These are phyloP conservation scores for Melaleuca quinquenervia DNA, from an alignment of 345 rosid species.

Conservation along the genomic window DNA sequence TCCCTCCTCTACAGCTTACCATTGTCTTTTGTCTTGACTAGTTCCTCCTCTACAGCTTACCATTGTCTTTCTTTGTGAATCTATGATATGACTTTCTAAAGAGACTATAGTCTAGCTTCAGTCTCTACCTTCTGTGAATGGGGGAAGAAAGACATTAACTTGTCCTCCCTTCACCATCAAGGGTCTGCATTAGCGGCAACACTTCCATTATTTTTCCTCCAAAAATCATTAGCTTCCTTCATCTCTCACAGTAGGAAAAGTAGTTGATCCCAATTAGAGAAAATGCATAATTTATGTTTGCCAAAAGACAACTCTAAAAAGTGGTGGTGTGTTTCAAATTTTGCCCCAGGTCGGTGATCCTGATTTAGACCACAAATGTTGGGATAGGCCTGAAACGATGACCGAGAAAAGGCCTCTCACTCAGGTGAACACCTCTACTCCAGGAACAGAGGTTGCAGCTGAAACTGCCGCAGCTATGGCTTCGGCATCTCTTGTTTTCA, in stretches of 20 bases:
- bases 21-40: background rate
- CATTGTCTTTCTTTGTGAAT: background rate
- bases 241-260: background rate
- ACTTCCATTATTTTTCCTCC: background rate
- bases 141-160: background rate
- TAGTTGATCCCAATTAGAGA: background rate
- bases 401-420: conserved; percentile 63
- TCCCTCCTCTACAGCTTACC: background rate
- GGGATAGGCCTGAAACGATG: conserved; percentile 95
- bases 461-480: conserved; percentile 99
- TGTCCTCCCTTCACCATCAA: background rate
- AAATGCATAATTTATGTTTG: background rate
- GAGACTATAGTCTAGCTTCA: background rate
- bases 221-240: background rate
- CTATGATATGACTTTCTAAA: background rate
- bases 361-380: conserved; percentile 56
- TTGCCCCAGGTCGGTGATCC: conserved; percentile 83
- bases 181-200: background rate
- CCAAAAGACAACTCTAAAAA: background rate
- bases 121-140: background rate
- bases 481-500: conserved; percentile 87
- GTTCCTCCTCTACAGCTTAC: background rate
- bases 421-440: conserved; percentile 49
- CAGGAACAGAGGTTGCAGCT: conserved; percentile 95
- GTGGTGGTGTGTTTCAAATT: background rate